phyloP scores from a whole-genome alignment of 257 asterid species.

The Haberlea rhodopensis region DNA sequence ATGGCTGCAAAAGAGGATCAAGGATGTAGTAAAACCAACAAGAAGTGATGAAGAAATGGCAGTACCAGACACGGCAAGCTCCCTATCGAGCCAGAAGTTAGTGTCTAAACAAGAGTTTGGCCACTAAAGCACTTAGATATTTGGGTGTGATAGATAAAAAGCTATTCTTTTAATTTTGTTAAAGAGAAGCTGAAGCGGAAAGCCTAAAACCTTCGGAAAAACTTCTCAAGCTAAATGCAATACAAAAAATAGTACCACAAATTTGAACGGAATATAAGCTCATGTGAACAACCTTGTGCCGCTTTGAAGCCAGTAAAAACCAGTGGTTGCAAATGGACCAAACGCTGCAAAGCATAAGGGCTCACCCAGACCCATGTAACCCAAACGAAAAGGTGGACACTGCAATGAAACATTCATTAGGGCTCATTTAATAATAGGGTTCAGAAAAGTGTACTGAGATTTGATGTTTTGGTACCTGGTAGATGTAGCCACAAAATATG shows the following conservation, averaged over 20 bases:
- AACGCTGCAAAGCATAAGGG: constrained; percentile 94
- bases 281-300: constrained; percentile 45
- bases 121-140: neutral
- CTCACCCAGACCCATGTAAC: constrained; percentile 86
- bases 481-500: constrained; percentile 72
- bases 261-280: neutral
- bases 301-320: constrained; percentile 83
- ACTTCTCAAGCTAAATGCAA: too few relatives aligned
- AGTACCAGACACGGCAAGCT: constrained; percentile 55
- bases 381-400: constrained; percentile 93
- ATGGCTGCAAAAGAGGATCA: constrained; percentile 93
- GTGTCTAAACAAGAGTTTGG: neutral
- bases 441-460: neutral
- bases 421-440: neutral
- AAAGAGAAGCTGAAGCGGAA: too few relatives aligned
- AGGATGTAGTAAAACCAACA: constrained; percentile 81
- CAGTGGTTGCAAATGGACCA: constrained; percentile 88
- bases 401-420: constrained; percentile 28
- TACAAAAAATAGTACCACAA: constrained; percentile 16
- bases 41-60: constrained; percentile 67
- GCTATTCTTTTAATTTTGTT: too few relatives aligned
- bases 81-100: constrained; percentile 36
- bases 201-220: too few relatives aligned
- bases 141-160: neutral
- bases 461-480: constrained; percentile 54